A percentile compares a stretch with the other conserved stretches of the same genome.
phyloP scores from a whole-genome alignment of 2,329 filamentous ascomycete species.

The Neurospora crassa region DNA sequence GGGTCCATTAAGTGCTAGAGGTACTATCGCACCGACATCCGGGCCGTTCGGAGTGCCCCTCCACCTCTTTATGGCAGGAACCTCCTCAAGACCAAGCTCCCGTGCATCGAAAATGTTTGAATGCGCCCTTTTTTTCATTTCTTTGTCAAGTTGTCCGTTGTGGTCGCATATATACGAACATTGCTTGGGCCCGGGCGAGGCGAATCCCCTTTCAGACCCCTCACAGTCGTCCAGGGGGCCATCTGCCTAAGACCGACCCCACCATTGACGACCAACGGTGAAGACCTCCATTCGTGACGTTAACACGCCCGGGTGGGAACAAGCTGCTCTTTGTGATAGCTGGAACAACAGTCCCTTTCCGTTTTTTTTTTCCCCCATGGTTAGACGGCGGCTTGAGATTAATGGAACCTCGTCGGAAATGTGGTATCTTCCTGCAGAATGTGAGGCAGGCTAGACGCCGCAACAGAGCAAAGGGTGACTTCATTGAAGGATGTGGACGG shows the following conservation, averaged over 20 bases:
- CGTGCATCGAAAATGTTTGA: background rate
- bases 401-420: background rate
- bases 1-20: background rate
- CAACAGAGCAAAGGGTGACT: conserved; percentile 8
- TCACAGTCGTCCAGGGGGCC: background rate
- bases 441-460: background rate
- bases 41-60: background rate
- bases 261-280: conserved; percentile 7
- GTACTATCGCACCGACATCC: background rate
- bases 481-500: conserved; percentile 4
- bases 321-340: conserved; percentile 6
- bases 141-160: background rate
- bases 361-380: background rate
- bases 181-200: background rate
- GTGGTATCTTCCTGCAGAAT: background rate
- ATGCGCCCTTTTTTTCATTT: background rate
- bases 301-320: conserved; percentile 9
- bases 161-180: background rate
- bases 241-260: conserved; percentile 5
- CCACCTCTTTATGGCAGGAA: background rate
- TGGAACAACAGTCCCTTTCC: background rate
- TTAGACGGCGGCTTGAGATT: background rate
- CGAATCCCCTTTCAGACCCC: background rate
- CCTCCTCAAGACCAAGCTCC: background rate
- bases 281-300: background rate